These are phyloP conservation scores for Poronia punctata DNA, from an alignment of 495 filamentous ascomycete species.

Conservation along the genomic window DNA sequence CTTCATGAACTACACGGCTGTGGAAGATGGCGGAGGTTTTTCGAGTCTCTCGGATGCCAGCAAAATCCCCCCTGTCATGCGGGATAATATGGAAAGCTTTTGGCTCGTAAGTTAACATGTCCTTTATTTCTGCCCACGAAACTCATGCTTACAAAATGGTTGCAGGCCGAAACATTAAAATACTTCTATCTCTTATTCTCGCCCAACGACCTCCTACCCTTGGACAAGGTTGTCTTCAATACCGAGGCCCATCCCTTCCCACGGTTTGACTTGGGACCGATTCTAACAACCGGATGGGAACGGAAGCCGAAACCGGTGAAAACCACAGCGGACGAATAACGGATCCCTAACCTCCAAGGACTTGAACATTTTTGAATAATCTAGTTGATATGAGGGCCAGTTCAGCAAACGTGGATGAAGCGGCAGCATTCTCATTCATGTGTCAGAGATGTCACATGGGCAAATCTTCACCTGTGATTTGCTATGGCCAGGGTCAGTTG, in stretches of 20 bases:
- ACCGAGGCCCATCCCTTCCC: conserved; percentile 94
- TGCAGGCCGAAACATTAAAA: conserved; percentile 91
- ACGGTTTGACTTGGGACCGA: conserved; percentile 67
- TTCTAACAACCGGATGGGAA: conserved; percentile 84
- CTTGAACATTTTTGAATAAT: no score
- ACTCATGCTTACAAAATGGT: conserved; percentile 4
- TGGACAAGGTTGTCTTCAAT: conserved; percentile 85
- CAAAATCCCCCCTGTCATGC: conserved; percentile 51
- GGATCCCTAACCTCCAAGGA: no score
- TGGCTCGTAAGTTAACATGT: conserved; percentile 64
- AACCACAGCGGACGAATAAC: conserved; percentile 13
- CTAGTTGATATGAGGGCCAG: no score
- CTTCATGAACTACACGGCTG: conserved; percentile 75
- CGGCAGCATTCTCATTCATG: no score
- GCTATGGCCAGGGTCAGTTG: no score
- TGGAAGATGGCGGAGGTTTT: conserved; percentile 71
- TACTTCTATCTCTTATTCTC: conserved; percentile 96
- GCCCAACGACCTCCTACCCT: conserved; percentile 69
- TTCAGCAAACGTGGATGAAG: no score
- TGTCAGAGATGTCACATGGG: no score
- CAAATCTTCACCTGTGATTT: no score
- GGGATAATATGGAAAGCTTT: conserved; percentile 91
- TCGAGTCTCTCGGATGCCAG: conserved; percentile 74
- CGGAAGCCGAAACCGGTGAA: conserved; percentile 53
- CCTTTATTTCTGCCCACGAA: not conserved